Conservation (phyloP, 176 grass and related monocot genomes). For the Hsuehochloa calcarea region DNA sequence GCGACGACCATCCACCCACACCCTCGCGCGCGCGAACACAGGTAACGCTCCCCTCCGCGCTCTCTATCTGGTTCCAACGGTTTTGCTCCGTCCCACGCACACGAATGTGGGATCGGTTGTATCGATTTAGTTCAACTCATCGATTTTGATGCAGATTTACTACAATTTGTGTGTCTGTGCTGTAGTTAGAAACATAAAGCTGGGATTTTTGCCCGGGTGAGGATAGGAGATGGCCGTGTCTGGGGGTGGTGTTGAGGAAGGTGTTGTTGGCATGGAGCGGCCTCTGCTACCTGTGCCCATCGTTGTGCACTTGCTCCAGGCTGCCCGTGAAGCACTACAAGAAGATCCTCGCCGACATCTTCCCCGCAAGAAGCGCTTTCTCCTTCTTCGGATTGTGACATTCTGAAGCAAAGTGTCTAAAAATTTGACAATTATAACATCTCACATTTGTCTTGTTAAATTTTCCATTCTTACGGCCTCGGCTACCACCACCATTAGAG, state of each 20-base stretch:
- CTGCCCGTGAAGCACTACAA: conserved; percentile 77
- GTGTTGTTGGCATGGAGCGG: conserved; percentile 53
- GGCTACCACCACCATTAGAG: too few relatives aligned
- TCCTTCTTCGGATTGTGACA: too few relatives aligned
- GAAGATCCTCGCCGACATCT: conserved; percentile 77
- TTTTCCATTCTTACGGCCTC: too few relatives aligned
- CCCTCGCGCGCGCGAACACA: not conserved
- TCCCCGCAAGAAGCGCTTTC: too few relatives aligned
- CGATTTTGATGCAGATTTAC: not conserved
- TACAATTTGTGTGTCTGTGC: not conserved
- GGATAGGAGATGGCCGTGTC: not conserved
- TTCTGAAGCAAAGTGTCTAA: too few relatives aligned
- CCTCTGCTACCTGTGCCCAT: conserved; percentile 63
- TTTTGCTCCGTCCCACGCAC: too few relatives aligned
- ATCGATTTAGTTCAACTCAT: not conserved
- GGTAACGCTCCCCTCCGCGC: not conserved
- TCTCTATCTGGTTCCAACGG: too few relatives aligned
- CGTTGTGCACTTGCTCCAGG: conserved; percentile 47
- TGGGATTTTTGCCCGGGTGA: not conserved
- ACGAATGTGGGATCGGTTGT: not conserved
- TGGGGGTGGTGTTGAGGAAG: conserved; percentile 65
- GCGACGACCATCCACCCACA: not conserved
- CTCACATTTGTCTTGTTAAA: too few relatives aligned
- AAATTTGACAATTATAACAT: too few relatives aligned
- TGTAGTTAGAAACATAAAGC: not conserved